Percentiles rank a stretch among this genome's conserved stretches.
Evolutionary conservation across 1,284 basidiomycete genomes (phyloP).

Genomic region (Psilocybe mexicana): DNA sequence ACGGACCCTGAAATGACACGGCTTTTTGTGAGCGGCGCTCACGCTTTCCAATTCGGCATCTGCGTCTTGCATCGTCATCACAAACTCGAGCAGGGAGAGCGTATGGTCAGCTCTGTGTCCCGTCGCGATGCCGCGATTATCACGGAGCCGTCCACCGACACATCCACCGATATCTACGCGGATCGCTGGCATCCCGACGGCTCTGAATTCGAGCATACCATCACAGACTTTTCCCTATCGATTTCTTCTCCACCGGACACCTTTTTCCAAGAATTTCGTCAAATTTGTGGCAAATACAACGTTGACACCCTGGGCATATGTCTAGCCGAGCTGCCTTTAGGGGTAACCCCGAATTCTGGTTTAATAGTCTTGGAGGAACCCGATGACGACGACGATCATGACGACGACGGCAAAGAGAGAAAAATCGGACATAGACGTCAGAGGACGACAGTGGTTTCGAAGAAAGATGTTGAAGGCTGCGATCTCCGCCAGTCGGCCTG

Average conservation of each 20-base stretch:
- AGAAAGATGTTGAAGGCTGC: too few relatives aligned
- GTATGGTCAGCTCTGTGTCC: neutral
- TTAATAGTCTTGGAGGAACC: too few relatives aligned
- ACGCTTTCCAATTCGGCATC: constrained; percentile 22
- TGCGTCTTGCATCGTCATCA: neutral
- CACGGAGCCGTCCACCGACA: neutral
- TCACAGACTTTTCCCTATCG: too few relatives aligned
- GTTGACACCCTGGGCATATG: neutral
- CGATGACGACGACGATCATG: too few relatives aligned
- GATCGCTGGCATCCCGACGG: neutral
- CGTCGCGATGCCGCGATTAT: neutral
- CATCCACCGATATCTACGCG: neutral
- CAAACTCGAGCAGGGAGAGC: neutral
- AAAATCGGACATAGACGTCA: too few relatives aligned
- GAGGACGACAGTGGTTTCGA: too few relatives aligned
- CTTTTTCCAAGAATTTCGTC: neutral
- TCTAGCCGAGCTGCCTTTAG: neutral
- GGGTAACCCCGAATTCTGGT: neutral
- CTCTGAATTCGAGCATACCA: neutral
- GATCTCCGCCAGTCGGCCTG: too few relatives aligned
- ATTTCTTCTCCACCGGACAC: neutral
- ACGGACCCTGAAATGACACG: too few relatives aligned
- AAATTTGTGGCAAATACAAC: neutral
- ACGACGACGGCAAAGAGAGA: too few relatives aligned
- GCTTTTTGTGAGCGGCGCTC: neutral